phyloP scores from a whole-genome alignment of 805 yeast species.

The Saccharomycopsis amapae region DNA sequence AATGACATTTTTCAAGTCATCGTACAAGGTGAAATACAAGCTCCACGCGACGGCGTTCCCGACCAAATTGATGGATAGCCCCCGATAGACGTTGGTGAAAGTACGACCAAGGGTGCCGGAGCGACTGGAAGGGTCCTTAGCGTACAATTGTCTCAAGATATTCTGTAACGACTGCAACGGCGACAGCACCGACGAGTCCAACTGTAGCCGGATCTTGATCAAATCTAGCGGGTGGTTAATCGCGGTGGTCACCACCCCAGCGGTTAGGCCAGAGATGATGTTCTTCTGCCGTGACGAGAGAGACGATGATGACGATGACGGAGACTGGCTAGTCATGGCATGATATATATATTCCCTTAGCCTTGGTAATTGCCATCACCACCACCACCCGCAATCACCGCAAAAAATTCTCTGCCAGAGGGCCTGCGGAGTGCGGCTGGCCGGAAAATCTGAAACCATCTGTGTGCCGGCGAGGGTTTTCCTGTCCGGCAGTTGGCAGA shows the following conservation, averaged over 20 bases:
- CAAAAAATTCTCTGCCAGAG: too few relatives aligned
- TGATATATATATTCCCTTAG: not conserved
- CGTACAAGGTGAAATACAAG: constrained; percentile 72
- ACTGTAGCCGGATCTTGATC: constrained; percentile 74
- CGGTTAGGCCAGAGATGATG: constrained; percentile 62
- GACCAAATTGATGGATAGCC: constrained; percentile 67
- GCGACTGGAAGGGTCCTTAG: too few relatives aligned
- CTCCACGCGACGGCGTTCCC: constrained; percentile 92
- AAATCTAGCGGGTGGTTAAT: constrained; percentile 87
- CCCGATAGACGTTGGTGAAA: constrained; percentile 50
- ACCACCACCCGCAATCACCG: not conserved
- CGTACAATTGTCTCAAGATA: too few relatives aligned
- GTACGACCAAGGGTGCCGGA: too few relatives aligned
- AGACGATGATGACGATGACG: too few relatives aligned
- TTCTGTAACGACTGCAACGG: constrained; percentile 24
- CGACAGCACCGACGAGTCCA: constrained; percentile 33
- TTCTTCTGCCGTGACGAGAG: constrained; percentile 33
- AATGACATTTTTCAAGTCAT: constrained; percentile 44
- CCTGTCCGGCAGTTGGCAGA: too few relatives aligned
- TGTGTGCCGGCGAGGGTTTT: too few relatives aligned
- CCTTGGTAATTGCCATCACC: too few relatives aligned
- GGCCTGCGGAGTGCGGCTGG: too few relatives aligned
- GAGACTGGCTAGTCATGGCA: too few relatives aligned
- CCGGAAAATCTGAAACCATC: too few relatives aligned
- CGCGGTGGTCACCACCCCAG: constrained; percentile 76